Conservation (phyloP, 2,329 filamentous ascomycete species). For the Penicillium sp. region DNA sequence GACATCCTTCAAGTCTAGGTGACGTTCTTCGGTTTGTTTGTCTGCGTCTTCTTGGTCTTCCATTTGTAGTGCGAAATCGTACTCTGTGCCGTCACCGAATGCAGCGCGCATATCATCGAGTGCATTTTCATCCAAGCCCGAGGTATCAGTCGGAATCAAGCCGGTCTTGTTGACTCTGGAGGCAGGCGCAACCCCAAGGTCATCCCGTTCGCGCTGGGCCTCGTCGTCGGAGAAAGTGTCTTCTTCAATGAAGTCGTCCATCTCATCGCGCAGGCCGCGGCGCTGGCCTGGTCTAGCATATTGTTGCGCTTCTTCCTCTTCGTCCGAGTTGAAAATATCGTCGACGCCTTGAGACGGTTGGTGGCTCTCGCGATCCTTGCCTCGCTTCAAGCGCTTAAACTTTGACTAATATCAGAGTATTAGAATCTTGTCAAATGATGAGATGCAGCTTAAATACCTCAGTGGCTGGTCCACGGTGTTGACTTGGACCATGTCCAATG, state of each 20-base stretch:
- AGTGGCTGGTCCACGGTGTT: slow-evolving; percentile 64
- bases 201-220: slow-evolving; percentile 72
- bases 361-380: slow-evolving; percentile 62
- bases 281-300: slow-evolving; percentile 50
- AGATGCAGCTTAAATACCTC: slow-evolving; percentile 59
- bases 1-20: slow-evolving; percentile 91
- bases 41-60: slow-evolving; percentile 82
- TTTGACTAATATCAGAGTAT: slow-evolving; percentile 63
- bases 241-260: slow-evolving; percentile 96
- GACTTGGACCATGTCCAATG: slow-evolving; percentile 76
- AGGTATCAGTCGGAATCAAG: slow-evolving; percentile 70
- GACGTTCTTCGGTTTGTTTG: slow-evolving; percentile 74
- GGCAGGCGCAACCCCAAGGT: slow-evolving; percentile 83
- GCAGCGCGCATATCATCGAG: slow-evolving; percentile 95
- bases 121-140: slow-evolving; percentile 85
- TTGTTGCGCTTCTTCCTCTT: slow-evolving; percentile 66
- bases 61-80: slow-evolving; percentile 87
- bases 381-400: slow-evolving; percentile 94
- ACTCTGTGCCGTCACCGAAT: slow-evolving; percentile 93
- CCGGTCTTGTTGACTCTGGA: slow-evolving; percentile 67
- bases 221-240: slow-evolving; percentile 89
- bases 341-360: slow-evolving; percentile 71
- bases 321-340: slow-evolving; percentile 94
- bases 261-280: slow-evolving; percentile 70
- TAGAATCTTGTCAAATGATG: slow-evolving; percentile 3